Base-by-base conservation (phyloP, 1,284 basidiomycete genomes). In the Neonothopanus nambi region DNA sequence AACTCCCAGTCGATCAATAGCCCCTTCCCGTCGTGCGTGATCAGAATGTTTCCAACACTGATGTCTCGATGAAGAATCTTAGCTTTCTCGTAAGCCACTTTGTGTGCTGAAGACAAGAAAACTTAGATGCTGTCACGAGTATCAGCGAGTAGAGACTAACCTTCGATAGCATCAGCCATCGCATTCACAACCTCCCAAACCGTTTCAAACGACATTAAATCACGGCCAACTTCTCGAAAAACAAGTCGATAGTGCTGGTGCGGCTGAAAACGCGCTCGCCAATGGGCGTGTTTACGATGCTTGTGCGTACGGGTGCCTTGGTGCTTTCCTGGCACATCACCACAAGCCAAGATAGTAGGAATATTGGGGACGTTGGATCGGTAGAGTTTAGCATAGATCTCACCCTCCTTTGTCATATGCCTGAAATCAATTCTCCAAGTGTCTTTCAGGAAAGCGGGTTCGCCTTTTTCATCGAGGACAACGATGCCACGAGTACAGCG, bases 361-460 rank as follows among this genome's bases (percentile, higher is more conserved):
- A 65, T 57, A 35, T 60, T 52, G 1, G 47, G 51, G 9, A 66
- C 62, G 1, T 46, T 26, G 1, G 56, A 26, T 1, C 26, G 4
- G n/a, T 63, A 43, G 2, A 69, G 57, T 11, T 47, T 20, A 15
- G 47, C 33, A 23, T 67, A 64, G 4, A 61, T 57, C 2, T 52
- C 42, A 20, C 59, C 62, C 36, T 67, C 68, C 5, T 54, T 45
- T 4, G 53, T 23, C 24, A 62, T 50, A 3, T 49, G 56, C n/a
- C 38, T 33, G 15, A 54, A 24, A 9, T 58, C 51, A 21, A 59
- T 50, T 3, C 66, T 51, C 65, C 65, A 67, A 3, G 55, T 54
- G 39, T 54, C 52, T 28, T 54, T 54, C 13, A 54, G 28, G 13
- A 43, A 23, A 40, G 38, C 37, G 26, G 12, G 26, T 12, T 11